Evolutionary conservation across 805 yeast genomes (phyloP), one percentile per base, ranked within the genome.

Genomic region (Barnettozyma sucrosica): DNA sequence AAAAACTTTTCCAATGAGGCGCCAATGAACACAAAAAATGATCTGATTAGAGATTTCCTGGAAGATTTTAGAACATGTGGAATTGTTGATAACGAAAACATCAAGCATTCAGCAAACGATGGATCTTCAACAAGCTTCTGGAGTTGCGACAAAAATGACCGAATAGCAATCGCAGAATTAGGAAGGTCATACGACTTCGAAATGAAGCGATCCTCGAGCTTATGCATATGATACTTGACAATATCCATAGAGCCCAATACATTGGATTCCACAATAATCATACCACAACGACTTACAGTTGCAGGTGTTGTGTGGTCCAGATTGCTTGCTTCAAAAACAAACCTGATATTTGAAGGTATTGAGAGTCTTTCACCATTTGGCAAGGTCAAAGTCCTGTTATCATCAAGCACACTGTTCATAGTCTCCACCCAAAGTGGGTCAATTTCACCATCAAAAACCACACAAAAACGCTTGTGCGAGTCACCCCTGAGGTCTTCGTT

Each of bases 401-500:
- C 98, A 65, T 92, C 98, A 16, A 92, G 70, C 9, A 89, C 93
- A 67, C 95, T 85, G 67, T 92, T 92, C 53, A 92, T 68, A 47
- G 85, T 84, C 57, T 92, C 98, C 1, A 88, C 88, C 95, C 97
- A 92, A 36, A 79, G 81, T 0, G 98, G 97, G 60, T 92, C 97
- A 32, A 92, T 77, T 56, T 89, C 96, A 36, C 97, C 95, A 65
- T 92, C 97, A 59, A 92, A 85, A 0, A 90, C 74, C 49, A 92
- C 74, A 93, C 96, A 89, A 14, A 81, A 72, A 3, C 72, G 63
- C 49, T 75, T 79, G 2, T 66, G 52, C 8, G 61, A 55, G 51
- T 85, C 90, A 1, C 88, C 89, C 39, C 85, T 67, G 14, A 76
- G 54, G 51, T 81, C 81, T 3, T 72, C 75, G 24, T 61, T 61